Conservation (phyloP, 768 basidiomycete species). For the Hebeloma cylindrosporum region DNA sequence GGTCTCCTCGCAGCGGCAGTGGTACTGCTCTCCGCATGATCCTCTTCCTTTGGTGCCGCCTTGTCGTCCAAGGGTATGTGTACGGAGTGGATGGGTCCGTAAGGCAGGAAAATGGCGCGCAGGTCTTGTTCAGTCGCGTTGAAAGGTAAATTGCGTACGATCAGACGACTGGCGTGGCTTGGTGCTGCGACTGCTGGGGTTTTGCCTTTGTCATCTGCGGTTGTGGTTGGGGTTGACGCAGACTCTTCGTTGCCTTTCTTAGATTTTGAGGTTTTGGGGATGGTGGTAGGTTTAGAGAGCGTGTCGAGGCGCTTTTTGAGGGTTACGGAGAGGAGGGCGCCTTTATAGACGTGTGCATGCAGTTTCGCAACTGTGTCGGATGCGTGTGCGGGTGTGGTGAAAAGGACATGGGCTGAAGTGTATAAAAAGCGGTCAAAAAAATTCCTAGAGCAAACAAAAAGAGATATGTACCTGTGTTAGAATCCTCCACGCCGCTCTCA, state of each 20-base stretch:
- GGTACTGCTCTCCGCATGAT: slow-evolving; percentile 17
- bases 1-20: slow-evolving; percentile 21
- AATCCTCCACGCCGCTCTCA: slow-evolving; percentile 46
- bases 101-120: slow-evolving; percentile 80
- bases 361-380: slow-evolving; percentile 73
- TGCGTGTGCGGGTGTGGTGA: slow-evolving; percentile 66
- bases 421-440: background rate
- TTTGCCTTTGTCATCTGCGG: slow-evolving; percentile 35
- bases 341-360: slow-evolving; percentile 93
- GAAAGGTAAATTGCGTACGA: slow-evolving; percentile 88
- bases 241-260: slow-evolving; percentile 24
- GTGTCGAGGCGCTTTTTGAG: slow-evolving; percentile 84
- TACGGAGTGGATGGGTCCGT: slow-evolving; percentile 85
- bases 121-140: slow-evolving; percentile 83
- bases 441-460: background rate
- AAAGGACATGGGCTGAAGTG: slow-evolving; percentile 66
- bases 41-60: slow-evolving; percentile 28
- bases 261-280: slow-evolving; percentile 12
- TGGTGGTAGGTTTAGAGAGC: slow-evolving; percentile 45
- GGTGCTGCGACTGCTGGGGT: slow-evolving; percentile 41
- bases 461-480: slow-evolving; percentile 42
- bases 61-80: slow-evolving; percentile 60
- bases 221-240: slow-evolving; percentile 14
- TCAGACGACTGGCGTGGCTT: slow-evolving; percentile 76
- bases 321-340: slow-evolving; percentile 78